Evolutionary conservation across 2,329 filamentous ascomycete species (phyloP), one percentile per base, ranked within the genome.

Genomic region (Leptographium flavum): DNA sequence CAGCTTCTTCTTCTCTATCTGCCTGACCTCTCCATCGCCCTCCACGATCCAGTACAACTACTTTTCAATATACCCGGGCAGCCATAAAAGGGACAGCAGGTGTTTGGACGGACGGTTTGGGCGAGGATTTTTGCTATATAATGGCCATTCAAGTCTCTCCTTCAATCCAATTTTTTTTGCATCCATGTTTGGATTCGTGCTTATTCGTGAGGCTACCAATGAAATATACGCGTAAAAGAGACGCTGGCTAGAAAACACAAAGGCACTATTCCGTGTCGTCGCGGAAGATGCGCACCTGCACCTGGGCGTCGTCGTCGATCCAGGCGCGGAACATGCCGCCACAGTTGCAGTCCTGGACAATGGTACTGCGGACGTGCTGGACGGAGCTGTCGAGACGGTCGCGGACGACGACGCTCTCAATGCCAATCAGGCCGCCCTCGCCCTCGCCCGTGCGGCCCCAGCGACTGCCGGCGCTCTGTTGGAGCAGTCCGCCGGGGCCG

Each of bases 321-420:
- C 82, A 90, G 1, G 85, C 86, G 19, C 87, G 72, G 57, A 87
- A 92, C 83, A 94, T 88, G 0, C 87, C 87, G 5, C 80, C 83
- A 54, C 83, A 92, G 58, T 94, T 94, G 58, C 81, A 87, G 54
- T 88, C 83, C 58, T 79, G 82, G 15, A 88, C 63, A 6, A 93
- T 69, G 43, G 73, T 67, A 1, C 65, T 66, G 14, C 63, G 55
- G 2, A 61, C 58, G 2, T 63, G 62, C 2, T 71, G 57, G 5
- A 67, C 54, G n/a, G 52, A 52, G 0, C 69, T 68, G 4, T 53
- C 68, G 4, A 52, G 60, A 47, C 70, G 64, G 48, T 72, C 64
- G 3, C 61, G 57, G 11, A 70, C 64, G 2, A 74, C 61, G 0
- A 67, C 67, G 21, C 74, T 60, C 55, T 87, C 82, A 39, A 88